A percentile compares a stretch with the other conserved stretches of the same genome.
Evolutionary conservation across 345 rosid genomes (phyloP).

Genomic region (Pugionium dolabratum): DNA sequence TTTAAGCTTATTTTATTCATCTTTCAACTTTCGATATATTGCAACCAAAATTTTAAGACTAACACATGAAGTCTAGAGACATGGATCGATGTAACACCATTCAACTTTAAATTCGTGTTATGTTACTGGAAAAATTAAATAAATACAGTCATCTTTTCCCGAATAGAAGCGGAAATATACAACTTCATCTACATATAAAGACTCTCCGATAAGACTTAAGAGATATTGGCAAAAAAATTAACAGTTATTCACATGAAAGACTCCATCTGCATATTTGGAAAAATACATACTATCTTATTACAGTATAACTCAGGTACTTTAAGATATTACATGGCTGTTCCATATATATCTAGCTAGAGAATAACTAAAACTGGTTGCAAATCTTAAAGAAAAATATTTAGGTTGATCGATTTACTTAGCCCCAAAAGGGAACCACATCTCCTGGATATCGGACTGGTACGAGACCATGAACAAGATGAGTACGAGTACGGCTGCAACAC

Average conservation of each 20-base stretch:
- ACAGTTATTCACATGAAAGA: conserved; percentile 8
- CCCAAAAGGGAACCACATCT: conserved; percentile 63
- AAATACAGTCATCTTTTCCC: too few species aligned
- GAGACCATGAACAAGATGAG: conserved; percentile 55
- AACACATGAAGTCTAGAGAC: background rate
- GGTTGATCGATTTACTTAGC: conserved; percentile 26
- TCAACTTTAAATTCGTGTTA: too few species aligned
- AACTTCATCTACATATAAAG: conserved; percentile 12
- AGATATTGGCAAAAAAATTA: background rate
- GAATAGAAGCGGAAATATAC: too few species aligned
- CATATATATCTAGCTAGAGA: conserved; percentile 24
- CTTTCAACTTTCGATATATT: background rate
- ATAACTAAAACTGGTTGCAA: conserved; percentile 16
- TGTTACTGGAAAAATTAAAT: too few species aligned
- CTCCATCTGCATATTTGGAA: conserved; percentile 2
- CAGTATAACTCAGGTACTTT: conserved; percentile 3
- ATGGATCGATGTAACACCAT: too few species aligned
- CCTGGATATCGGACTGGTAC: conserved; percentile 56
- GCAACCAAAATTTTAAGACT: background rate
- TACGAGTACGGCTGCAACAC: conserved; percentile 55
- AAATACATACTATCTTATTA: conserved; percentile 9
- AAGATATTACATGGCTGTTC: conserved; percentile 24
- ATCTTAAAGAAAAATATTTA: background rate
- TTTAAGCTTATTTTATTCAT: conserved; percentile 7
- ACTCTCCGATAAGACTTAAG: conserved; percentile 3